A percentile compares a stretch with the other conserved stretches of the same genome.
These are phyloP conservation scores for Diaporthe eres DNA, from an alignment of 2,329 filamentous ascomycete genomes.

Conservation along the genomic window DNA sequence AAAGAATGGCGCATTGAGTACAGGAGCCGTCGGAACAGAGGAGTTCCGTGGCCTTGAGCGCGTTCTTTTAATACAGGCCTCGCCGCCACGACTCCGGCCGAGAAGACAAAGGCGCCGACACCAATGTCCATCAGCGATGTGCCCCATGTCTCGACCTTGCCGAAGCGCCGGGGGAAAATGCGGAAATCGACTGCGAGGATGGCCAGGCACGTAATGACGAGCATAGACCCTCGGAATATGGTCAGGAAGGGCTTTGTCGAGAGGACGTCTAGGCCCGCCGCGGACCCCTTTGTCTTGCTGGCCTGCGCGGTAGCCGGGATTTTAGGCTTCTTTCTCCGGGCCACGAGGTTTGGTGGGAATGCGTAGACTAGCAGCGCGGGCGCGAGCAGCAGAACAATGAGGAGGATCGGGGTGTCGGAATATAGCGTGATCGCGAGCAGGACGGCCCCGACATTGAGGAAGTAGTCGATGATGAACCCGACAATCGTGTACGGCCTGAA, in stretches of 20 bases:
- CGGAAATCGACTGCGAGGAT: constrained; percentile 98
- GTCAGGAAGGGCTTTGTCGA: constrained; percentile 94
- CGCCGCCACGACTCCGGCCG: constrained; percentile 90
- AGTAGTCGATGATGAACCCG: constrained; percentile 83
- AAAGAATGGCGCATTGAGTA: constrained; percentile 83
- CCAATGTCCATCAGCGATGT: constrained; percentile 99
- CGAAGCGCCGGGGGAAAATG: constrained; percentile 93
- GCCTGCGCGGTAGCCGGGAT: constrained; percentile 60
- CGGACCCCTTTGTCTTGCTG: constrained; percentile 47
- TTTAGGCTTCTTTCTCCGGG: constrained; percentile 63
- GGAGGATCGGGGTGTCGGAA: constrained; percentile 78
- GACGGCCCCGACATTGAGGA: constrained; percentile 86
- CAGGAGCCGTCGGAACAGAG: constrained; percentile 71
- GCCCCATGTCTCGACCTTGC: constrained; percentile 99
- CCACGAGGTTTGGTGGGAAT: constrained; percentile 60
- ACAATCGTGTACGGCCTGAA: constrained; percentile 82
- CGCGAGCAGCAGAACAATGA: constrained; percentile 80
- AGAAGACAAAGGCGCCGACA: constrained; percentile 97
- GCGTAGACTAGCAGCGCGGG: constrained; percentile 77
- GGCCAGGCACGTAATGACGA: constrained; percentile 88
- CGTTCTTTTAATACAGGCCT: constrained; percentile 82
- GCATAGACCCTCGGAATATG: constrained; percentile 90
- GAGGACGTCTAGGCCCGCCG: constrained; percentile 63
- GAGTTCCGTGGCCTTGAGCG: constrained; percentile 62
- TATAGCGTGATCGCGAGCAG: constrained; percentile 91